A percentile compares a stretch with the other conserved stretches of the same genome.
These are phyloP conservation scores for Keithomyces neogunnii DNA, from an alignment of 2,329 filamentous ascomycete species.

Conservation along the genomic window DNA sequence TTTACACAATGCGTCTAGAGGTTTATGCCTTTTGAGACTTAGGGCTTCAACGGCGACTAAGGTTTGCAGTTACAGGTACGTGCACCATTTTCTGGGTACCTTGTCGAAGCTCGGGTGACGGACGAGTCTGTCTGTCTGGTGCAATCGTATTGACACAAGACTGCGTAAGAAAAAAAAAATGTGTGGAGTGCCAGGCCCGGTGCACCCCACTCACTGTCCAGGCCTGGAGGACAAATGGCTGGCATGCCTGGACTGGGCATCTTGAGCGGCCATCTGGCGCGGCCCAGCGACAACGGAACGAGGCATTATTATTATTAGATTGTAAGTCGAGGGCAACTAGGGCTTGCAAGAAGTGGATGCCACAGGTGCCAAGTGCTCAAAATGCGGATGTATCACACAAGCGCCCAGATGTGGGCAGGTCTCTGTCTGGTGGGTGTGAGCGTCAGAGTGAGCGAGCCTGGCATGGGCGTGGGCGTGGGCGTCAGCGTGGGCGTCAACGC, in stretches of 20 bases:
- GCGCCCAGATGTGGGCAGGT: background rate
- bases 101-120: too few species aligned
- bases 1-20: background rate
- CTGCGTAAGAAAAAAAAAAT: background rate
- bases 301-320: too few species aligned
- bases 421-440: background rate
- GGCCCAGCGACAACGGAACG: background rate
- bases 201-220: too few species aligned
- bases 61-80: too few species aligned
- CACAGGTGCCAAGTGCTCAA: background rate
- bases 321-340: too few species aligned
- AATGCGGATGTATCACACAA: background rate
- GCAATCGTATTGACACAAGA: too few species aligned
- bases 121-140: too few species aligned
- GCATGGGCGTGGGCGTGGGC: background rate
- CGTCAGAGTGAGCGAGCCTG: background rate
- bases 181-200: background rate
- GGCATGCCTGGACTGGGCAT: too few species aligned
- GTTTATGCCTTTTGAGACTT: background rate
- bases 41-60: background rate
- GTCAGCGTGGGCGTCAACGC: background rate
- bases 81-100: too few species aligned
- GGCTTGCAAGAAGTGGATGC: background rate
- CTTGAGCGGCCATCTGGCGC: background rate
- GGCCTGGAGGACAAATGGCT: too few species aligned